phyloP scores from a whole-genome alignment of 2,329 filamentous ascomycete genomes.

The Curvularia lunata region DNA sequence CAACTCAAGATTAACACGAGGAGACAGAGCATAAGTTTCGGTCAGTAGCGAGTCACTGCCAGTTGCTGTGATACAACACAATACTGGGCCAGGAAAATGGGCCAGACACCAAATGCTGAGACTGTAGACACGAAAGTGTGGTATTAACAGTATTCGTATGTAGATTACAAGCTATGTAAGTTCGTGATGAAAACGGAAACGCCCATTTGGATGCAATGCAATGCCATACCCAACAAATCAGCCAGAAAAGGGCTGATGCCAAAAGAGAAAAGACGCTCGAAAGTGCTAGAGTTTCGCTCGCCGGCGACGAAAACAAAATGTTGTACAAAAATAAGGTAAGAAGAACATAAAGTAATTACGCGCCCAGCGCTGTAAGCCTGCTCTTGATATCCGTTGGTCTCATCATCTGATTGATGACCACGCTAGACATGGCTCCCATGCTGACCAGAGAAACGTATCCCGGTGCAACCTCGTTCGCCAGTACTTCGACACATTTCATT shows the following conservation, averaged over 20 bases:
- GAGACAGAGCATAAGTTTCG: too few species aligned
- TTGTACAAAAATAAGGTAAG: conserved; percentile 1
- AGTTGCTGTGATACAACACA: not conserved
- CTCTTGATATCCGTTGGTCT: conserved; percentile 44
- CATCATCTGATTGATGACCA: conserved; percentile 51
- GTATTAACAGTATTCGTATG: not conserved
- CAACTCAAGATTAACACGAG: too few species aligned
- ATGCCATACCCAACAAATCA: not conserved
- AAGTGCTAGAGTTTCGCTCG: not conserved
- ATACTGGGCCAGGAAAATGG: not conserved
- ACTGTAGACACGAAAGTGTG: too few species aligned
- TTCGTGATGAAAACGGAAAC: not conserved
- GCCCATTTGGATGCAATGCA: not conserved
- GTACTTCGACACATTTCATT: conserved; percentile 51
- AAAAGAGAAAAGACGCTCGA: not conserved
- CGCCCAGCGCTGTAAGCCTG: conserved; percentile 41
- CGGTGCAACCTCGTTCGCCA: conserved; percentile 53
- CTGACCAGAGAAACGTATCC: conserved; percentile 51
- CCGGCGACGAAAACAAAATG: not conserved
- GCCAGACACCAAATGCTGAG: not conserved
- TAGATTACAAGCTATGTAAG: not conserved
- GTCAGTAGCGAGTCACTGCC: too few species aligned
- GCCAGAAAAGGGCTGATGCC: not conserved
- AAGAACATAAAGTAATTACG: conserved; percentile 2
- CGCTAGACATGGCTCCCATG: conserved; percentile 51